phyloP scores from a whole-genome alignment of 2,329 filamentous ascomycete species.

The Pseudofabraea citricarpa region DNA sequence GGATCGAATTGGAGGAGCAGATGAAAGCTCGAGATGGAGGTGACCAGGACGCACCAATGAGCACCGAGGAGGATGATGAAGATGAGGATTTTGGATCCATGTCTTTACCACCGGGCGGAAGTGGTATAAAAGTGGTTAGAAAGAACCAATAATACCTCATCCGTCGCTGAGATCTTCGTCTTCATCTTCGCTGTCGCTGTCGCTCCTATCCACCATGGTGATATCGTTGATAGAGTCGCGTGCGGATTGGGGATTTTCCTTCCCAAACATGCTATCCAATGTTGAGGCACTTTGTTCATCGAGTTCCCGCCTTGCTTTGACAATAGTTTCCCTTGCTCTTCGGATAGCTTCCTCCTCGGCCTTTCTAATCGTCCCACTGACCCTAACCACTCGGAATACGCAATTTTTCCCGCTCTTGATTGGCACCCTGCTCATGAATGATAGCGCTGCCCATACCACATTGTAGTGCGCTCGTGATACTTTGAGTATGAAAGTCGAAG shows the following conservation, averaged over 20 bases:
- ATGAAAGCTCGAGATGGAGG: constrained; percentile 44
- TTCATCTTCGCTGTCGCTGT: constrained; percentile 42
- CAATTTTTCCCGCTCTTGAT: constrained; percentile 57
- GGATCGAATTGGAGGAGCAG: constrained; percentile 70
- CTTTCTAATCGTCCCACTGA: constrained; percentile 91
- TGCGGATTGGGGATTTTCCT: constrained; percentile 15
- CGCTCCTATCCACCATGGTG: constrained; percentile 40
- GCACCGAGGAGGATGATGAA: constrained; percentile 14
- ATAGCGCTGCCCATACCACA: constrained; percentile 84
- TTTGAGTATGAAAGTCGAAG: constrained; percentile 86
- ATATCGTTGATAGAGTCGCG: constrained; percentile 35
- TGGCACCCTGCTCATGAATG: constrained; percentile 67
- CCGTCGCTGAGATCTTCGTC: constrained; percentile 39
- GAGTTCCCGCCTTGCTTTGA: constrained; percentile 54
- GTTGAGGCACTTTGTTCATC: constrained; percentile 32
- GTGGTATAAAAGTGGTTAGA: constrained; percentile 65
- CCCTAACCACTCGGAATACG: constrained; percentile 77
- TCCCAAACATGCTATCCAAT: constrained; percentile 36
- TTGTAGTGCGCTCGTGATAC: constrained; percentile 79
- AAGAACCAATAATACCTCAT: constrained; percentile 48
- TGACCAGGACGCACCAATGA: constrained; percentile 26
- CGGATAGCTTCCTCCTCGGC: constrained; percentile 85
- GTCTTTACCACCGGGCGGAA: constrained; percentile 45
- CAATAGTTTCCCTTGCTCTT: constrained; percentile 66
- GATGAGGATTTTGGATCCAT: constrained; percentile 45